These are phyloP conservation scores for Boletus subparvulus DNA, from an alignment of 768 basidiomycete genomes.

Conservation along the genomic window DNA sequence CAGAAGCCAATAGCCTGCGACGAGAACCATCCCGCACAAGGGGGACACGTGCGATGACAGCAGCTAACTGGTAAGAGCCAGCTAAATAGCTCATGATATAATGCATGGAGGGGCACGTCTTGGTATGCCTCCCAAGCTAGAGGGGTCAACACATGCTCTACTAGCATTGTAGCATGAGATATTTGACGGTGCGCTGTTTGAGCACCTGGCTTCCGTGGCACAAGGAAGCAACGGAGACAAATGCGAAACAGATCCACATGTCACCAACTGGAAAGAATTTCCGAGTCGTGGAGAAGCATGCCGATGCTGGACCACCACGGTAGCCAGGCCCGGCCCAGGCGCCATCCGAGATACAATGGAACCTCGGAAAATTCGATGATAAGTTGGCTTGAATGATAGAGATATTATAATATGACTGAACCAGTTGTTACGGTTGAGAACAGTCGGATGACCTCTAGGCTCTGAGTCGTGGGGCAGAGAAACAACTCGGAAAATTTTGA, in stretches of 20 bases:
- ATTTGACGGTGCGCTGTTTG: background rate
- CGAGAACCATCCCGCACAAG: background rate
- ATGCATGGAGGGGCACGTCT: constrained; percentile 1
- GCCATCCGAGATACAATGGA: background rate
- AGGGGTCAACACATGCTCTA: background rate
- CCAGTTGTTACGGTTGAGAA: too few species aligned
- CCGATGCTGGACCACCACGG: background rate
- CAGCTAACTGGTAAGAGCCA: background rate
- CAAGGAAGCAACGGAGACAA: background rate
- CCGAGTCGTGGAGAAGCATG: background rate
- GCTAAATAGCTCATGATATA: constrained; percentile 15
- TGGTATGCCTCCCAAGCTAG: background rate
- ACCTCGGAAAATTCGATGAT: background rate
- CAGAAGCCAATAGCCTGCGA: background rate
- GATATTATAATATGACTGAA: too few species aligned
- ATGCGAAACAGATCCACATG: background rate
- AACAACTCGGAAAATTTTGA: background rate
- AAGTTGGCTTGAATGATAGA: background rate
- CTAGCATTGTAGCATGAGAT: constrained; percentile 15
- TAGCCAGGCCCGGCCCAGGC: background rate
- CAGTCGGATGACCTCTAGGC: too few species aligned
- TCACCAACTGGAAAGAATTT: background rate
- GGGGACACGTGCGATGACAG: background rate
- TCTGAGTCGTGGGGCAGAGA: background rate
- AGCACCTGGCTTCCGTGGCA: background rate